phyloP scores from a whole-genome alignment of 2,329 filamentous ascomycete species.

The Curvularia hawaiiensis region DNA sequence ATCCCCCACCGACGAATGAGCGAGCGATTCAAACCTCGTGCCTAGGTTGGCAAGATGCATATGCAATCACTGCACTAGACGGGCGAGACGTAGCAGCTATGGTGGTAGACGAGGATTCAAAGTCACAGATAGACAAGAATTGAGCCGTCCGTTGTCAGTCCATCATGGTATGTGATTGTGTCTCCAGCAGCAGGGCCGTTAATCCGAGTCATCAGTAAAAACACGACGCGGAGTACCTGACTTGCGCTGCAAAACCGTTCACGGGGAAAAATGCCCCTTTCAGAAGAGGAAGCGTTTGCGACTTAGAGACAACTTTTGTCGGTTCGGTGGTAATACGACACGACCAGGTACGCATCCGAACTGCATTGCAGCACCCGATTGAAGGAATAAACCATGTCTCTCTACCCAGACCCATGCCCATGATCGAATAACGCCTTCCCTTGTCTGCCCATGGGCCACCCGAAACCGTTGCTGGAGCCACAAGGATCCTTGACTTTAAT shows the following conservation, averaged over 20 bases:
- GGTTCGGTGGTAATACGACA: neutral
- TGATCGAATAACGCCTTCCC: neutral
- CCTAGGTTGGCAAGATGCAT: conserved; percentile 1
- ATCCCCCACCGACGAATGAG: neutral
- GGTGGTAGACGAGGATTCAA: neutral
- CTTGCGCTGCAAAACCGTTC: neutral
- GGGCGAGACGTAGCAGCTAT: neutral
- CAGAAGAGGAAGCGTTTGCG: neutral
- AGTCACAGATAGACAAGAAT: neutral
- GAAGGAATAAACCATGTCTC: neutral
- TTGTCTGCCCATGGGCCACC: neutral
- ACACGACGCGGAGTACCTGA: neutral
- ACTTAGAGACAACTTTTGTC: neutral
- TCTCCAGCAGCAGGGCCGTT: neutral
- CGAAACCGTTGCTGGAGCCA: neutral
- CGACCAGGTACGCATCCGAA: neutral
- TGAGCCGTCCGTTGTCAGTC: neutral
- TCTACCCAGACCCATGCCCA: neutral
- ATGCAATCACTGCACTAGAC: neutral
- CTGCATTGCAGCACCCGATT: neutral
- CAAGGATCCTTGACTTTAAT: neutral
- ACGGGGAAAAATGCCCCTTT: neutral
- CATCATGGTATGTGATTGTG: neutral
- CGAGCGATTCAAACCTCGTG: neutral
- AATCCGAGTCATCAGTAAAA: neutral